Evolutionary conservation across 805 yeast species (phyloP), one percentile per base, ranked within the genome.

Genomic region (Torulaspora delbrueckii): DNA sequence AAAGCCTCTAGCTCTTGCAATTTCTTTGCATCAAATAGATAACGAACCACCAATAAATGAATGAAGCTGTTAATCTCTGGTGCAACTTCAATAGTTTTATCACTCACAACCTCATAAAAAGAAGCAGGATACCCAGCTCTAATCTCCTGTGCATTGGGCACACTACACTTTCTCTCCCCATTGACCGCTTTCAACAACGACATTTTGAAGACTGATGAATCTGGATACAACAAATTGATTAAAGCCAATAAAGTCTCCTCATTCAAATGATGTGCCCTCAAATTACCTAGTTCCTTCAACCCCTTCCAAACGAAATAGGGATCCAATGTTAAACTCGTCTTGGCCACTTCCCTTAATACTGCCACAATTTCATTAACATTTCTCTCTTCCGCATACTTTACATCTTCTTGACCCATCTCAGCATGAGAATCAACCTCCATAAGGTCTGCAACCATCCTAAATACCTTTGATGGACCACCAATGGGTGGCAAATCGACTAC

Each of bases 301-400:
- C 87, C 90, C 60, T 85, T 86, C 66, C 91, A 77, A 37, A 93
- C 79, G 67, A 84, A 86, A 54, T 97, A 79, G 54, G 95, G 86
- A 66, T 93, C 99, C 63, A 81, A 80, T 44, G 80, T 79, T 37
- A 77, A 64, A 8, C 83, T 83, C 3, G 90, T 83, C 66, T 82
- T 82, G 12, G 67, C 52, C 16, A 68, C 59, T 30, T 67, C 64
- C 32, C 58, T 63, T 27, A 70, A 57, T 2, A 70, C 61, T 5
- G 53, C 31, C 40, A 69, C 56, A 24, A 70, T 55, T 27, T 53
- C 55, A n/a, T 58, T 60, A 34, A 71, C 63, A 10, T 63, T 55
- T 33, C 46, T 42, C 47, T 67, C 66, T 44, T 64, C 61, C 9
- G 59, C 50, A 47, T 62, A 62, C 47, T 62, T 66, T 14, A 58